phyloP scores from a whole-genome alignment of 768 basidiomycete genomes.

The Cubamyces lactineus region DNA sequence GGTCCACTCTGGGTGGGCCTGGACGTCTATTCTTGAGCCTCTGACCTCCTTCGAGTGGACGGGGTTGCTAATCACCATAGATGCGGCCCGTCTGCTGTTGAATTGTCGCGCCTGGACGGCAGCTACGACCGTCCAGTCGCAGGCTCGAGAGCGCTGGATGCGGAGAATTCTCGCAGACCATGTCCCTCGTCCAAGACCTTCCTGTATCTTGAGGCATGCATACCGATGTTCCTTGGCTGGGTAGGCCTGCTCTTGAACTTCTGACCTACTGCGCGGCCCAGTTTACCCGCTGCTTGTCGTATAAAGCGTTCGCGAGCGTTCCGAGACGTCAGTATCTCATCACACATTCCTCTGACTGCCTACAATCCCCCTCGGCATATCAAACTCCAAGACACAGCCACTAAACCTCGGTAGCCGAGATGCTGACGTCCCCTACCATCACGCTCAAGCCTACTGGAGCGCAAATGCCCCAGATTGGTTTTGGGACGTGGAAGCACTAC shows the following conservation, averaged over 20 bases:
- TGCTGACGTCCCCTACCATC: constrained; percentile 10
- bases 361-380: neutral
- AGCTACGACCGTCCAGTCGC: neutral
- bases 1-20: constrained; percentile 1
- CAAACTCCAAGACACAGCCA: neutral
- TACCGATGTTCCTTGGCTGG: neutral
- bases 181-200: neutral
- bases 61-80: neutral
- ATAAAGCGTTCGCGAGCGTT: neutral
- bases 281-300: neutral
- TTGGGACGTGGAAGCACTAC: constrained; percentile 32
- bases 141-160: constrained; percentile 2
- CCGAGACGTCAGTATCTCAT: neutral
- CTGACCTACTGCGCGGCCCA: neutral
- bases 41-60: neutral
- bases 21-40: neutral
- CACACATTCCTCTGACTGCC: neutral
- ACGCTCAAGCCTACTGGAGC: constrained; percentile 16
- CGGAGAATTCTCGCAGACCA: constrained; percentile 13
- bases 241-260: neutral
- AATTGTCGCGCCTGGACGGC: neutral
- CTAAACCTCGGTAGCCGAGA: neutral
- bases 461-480: constrained; percentile 27
- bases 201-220: neutral
- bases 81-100: neutral